Evolutionary conservation across 371 early-diverging fungal species (phyloP).

Genomic region (Nosema muscidifuracis): DNA sequence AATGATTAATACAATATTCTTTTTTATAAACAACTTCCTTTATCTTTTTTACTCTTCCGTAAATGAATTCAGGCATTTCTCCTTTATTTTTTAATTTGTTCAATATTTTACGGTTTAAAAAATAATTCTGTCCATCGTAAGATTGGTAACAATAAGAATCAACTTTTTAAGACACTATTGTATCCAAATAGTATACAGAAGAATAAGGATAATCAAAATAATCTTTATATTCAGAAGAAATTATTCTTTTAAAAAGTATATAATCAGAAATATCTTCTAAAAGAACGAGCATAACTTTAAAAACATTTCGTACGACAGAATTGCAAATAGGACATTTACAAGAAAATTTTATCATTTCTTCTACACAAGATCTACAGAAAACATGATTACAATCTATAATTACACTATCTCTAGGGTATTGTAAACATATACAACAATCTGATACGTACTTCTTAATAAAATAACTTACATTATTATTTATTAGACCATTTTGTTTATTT

Average conservation of each 20-base stretch:
- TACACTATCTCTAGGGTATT: neutral
- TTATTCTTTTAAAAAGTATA: conserved; percentile 2
- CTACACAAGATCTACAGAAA: neutral
- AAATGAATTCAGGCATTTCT: neutral
- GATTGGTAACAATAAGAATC: conserved; percentile 6
- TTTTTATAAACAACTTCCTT: neutral
- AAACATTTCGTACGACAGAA: neutral
- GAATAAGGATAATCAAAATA: conserved; percentile 4
- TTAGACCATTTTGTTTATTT: neutral
- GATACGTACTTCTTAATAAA: neutral
- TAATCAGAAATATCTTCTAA: neutral
- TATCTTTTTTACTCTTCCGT: neutral
- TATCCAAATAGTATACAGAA: neutral
- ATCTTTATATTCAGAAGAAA: neutral
- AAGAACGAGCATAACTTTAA: neutral
- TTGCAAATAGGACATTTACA: neutral
- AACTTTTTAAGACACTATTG: neutral
- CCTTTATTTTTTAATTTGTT: neutral
- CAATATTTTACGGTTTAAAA: neutral
- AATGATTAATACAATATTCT: neutral
- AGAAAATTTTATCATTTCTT: neutral
- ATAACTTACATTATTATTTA: neutral
- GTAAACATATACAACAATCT: conserved; percentile 5
- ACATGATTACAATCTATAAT: neutral
- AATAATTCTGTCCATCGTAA: neutral